Percentiles rank a stretch among this genome's conserved stretches.
Evolutionary conservation across 2,329 filamentous ascomycete species (phyloP).

Genomic region (Sordariomycetes sp.): DNA sequence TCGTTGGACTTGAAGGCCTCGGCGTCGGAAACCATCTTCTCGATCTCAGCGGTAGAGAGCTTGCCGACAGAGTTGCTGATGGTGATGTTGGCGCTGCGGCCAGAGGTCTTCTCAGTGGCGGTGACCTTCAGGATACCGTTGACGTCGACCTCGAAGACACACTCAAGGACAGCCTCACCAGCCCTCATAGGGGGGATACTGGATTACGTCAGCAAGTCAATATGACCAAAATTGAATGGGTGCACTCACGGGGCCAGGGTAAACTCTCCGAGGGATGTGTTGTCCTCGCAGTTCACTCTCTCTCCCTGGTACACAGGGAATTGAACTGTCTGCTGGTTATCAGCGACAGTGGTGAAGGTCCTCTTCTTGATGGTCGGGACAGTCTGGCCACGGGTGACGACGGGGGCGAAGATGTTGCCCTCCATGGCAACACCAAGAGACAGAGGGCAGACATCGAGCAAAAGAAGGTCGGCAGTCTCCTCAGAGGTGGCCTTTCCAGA

Average conservation of each 20-base stretch:
- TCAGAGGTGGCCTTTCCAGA: slow-evolving; percentile 95
- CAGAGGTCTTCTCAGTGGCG: slow-evolving; percentile 97
- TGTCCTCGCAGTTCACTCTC: slow-evolving; percentile 96
- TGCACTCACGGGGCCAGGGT: slow-evolving; percentile 91
- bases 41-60: slow-evolving; percentile 88
- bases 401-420: slow-evolving; percentile 95
- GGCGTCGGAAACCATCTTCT: slow-evolving; percentile 94
- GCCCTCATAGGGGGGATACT: slow-evolving; percentile 79
- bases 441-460: slow-evolving; percentile 92
- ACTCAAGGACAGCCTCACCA: slow-evolving; percentile 92
- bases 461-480: slow-evolving; percentile 87
- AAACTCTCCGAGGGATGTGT: slow-evolving; percentile 96
- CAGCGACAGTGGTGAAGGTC: slow-evolving; percentile 81
- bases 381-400: slow-evolving; percentile 72
- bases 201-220: no score
- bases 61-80: slow-evolving; percentile 99
- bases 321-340: slow-evolving; percentile 72
- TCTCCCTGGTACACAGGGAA: slow-evolving; percentile 96
- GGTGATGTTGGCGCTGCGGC: slow-evolving; percentile 97
- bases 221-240: no score
- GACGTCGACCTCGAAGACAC: slow-evolving; percentile 98
- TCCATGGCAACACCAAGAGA: slow-evolving; percentile 99
- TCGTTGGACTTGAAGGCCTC: slow-evolving; percentile 98
- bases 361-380: slow-evolving; percentile 74
- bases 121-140: slow-evolving; percentile 99